Conservation (phyloP, 2,329 filamentous ascomycete species). For the Ophiocordyceps unilateralis region DNA sequence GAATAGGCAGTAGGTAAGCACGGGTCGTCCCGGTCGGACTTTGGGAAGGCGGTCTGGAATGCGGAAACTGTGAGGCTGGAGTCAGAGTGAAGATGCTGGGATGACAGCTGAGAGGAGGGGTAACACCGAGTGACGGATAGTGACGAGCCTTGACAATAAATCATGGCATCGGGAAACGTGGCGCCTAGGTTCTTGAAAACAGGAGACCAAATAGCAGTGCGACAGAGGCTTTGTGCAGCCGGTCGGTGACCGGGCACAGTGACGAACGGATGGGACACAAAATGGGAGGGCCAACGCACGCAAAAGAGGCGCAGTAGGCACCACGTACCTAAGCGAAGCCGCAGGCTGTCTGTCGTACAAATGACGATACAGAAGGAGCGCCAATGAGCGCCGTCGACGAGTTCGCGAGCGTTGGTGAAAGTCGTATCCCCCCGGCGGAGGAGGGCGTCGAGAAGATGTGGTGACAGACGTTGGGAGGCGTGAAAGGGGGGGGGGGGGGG, state of each 20-base stretch:
- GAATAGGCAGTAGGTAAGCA: neutral
- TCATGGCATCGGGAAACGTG: conserved; percentile 1
- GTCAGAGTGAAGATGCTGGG: neutral
- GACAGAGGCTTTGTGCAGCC: neutral
- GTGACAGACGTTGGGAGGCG: neutral
- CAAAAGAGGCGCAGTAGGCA: neutral
- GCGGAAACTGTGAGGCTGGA: neutral
- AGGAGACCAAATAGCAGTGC: neutral
- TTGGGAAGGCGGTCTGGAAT: neutral
- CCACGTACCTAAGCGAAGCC: conserved; percentile 1
- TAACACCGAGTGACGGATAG: neutral
- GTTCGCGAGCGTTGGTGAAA: neutral
- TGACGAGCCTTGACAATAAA: neutral
- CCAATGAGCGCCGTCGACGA: neutral
- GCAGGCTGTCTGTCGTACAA: neutral
- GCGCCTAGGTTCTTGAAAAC: neutral
- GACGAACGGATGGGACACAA: neutral
- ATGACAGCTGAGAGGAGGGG: neutral
- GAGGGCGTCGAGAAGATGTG: neutral
- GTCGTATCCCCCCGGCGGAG: neutral
- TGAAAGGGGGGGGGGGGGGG: neutral
- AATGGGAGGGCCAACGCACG: neutral
- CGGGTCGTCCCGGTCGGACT: neutral
- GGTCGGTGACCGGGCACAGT: neutral
- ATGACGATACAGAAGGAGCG: neutral